Evolutionary conservation across 2,329 filamentous ascomycete genomes (phyloP).

Genomic region (Cadophora luteo-olivacea): DNA sequence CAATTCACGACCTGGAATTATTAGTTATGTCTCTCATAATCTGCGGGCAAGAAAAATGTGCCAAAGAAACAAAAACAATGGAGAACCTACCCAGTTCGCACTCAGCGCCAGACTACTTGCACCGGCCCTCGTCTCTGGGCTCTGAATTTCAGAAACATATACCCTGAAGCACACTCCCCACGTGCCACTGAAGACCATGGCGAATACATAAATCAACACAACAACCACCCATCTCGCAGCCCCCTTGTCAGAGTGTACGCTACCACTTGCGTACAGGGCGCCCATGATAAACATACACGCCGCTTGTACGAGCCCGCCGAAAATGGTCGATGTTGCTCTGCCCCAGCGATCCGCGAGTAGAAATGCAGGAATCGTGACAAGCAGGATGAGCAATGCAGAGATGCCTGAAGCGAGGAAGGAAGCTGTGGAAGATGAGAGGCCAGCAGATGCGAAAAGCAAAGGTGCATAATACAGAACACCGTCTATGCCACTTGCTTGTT

Average conservation of each 20-base stretch:
- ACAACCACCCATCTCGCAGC: constrained; percentile 58
- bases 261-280: constrained; percentile 55
- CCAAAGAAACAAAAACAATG: not conserved
- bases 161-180: constrained; percentile 64
- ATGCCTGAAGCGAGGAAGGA: constrained; percentile 67
- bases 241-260: constrained; percentile 49
- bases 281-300: constrained; percentile 61
- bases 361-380: constrained; percentile 61
- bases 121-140: constrained; percentile 58
- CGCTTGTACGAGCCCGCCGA: constrained; percentile 58
- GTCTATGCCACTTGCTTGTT: constrained; percentile 68
- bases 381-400: constrained; percentile 63
- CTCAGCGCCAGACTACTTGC: constrained; percentile 59
- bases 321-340: constrained; percentile 58
- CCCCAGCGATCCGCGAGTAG: constrained; percentile 64
- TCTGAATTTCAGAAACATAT: constrained; percentile 65
- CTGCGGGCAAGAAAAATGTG: not conserved
- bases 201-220: constrained; percentile 56
- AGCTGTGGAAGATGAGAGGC: constrained; percentile 58
- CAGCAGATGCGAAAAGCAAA: constrained; percentile 64
- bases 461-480: constrained; percentile 69
- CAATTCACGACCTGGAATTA: constrained; percentile 29
- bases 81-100: constrained; percentile 48
- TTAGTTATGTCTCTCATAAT: not conserved
- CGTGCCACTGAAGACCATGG: constrained; percentile 52